phyloP scores from a whole-genome alignment of 768 basidiomycete genomes.

The Termitomyces eurrhizus region DNA sequence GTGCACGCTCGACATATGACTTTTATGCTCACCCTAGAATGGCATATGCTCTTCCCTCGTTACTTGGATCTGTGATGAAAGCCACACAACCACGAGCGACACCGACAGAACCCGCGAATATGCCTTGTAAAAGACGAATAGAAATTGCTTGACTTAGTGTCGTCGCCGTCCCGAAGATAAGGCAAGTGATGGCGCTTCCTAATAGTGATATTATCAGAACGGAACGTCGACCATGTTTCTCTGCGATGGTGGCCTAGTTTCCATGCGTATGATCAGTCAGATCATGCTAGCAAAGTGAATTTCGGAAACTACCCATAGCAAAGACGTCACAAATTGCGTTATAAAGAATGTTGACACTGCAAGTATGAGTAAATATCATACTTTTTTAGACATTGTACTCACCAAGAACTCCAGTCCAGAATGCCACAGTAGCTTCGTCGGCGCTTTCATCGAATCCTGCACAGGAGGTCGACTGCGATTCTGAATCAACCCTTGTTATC shows the following conservation, averaged over 20 bases:
- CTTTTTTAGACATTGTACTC: conserved; percentile 16
- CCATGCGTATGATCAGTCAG: conserved; percentile 10
- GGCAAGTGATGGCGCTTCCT: conserved; percentile 78
- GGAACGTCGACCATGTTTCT: conserved; percentile 81
- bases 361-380: conserved; percentile 12
- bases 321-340: conserved; percentile 92
- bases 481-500: neutral
- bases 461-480: conserved; percentile 3
- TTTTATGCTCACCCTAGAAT: conserved; percentile 64
- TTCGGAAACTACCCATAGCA: conserved; percentile 71
- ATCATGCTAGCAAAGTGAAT: conserved; percentile 9
- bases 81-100: conserved; percentile 89
- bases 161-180: conserved; percentile 74
- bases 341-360: conserved; percentile 84
- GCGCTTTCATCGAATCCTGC: conserved; percentile 65
- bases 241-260: conserved; percentile 82
- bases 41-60: conserved; percentile 93
- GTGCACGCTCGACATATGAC: neutral
- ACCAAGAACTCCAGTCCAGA: conserved; percentile 87
- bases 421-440: conserved; percentile 83
- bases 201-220: conserved; percentile 84
- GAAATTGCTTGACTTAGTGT: conserved; percentile 76
- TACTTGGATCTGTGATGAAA: conserved; percentile 84
- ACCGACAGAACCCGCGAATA: conserved; percentile 92
- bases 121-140: conserved; percentile 84